phyloP scores from a whole-genome alignment of 768 basidiomycete genomes.

The Pisolithus albus region DNA sequence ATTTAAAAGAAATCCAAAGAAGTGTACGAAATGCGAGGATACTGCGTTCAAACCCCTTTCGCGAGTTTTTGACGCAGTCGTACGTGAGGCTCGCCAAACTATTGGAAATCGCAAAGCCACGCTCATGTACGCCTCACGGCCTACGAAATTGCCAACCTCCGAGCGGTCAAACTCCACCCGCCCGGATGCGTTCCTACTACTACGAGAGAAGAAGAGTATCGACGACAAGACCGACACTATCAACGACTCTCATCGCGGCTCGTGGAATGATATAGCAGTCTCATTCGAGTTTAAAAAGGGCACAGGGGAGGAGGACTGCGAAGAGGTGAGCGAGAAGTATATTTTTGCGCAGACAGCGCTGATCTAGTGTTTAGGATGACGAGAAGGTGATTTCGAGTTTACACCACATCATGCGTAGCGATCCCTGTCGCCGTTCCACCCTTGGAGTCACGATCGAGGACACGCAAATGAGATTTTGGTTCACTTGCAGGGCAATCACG shows the following conservation, averaged over 20 bases:
- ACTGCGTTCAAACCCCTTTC: no score
- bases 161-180: neutral
- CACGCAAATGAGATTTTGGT: conserved; percentile 23
- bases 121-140: neutral
- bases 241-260: no score
- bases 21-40: no score
- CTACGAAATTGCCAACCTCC: neutral
- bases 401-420: conserved; percentile 19
- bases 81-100: no score
- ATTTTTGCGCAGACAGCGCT: neutral
- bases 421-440: conserved; percentile 19
- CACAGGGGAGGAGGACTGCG: no score
- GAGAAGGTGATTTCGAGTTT: conserved; percentile 15
- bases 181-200: neutral
- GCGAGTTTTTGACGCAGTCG: no score
- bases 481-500: conserved; percentile 12
- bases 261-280: no score
- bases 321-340: no score
- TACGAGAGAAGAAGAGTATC: neutral
- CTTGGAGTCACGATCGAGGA: conserved; percentile 23
- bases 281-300: no score
- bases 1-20: no score
- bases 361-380: neutral
- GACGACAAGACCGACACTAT: no score
- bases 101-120: no score